Evolutionary conservation across 192 early-diverging fungal species (phyloP), one percentile per base, ranked within the genome.

Genomic region (Linderina pennispora): DNA sequence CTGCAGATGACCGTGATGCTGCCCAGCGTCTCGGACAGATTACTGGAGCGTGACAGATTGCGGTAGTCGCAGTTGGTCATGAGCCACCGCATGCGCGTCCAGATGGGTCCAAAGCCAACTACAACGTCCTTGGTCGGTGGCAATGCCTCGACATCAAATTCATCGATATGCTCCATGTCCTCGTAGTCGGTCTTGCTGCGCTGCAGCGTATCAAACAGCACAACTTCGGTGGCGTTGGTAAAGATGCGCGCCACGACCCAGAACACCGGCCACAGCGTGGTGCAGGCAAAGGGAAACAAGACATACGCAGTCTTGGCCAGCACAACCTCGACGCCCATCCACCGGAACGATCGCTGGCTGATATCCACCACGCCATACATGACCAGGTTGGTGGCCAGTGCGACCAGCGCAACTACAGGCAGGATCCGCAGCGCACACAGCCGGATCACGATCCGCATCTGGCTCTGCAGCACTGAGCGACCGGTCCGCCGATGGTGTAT

Each of bases 71-170:
- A 76, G 41, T 72, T 74, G 13, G 67, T 63, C 37, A 87, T 57
- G 45, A 92, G 71, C 59, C 80, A 75, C 13, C 65, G 50, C 53
- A 89, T 87, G 22, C 77, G 76, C 39, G 58, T 67, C 70, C 77
- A 74, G 1, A 93, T 80, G 2, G 76, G 72, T 23, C 62, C 74
- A 66, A 66, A 18, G 4, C 57, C 58, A 3, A 68, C 56, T 8
- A 75, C 73, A 11, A 99, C 74, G 50, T 94, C 88, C 64, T 95
- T 97, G 9, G 90, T 97, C 9, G 97, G 97, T 28, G 97, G 89
- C 23, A 94, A 89, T 1, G 97, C 97, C 20, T 87, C 87, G n/a
- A 90, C 80, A 75, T 99, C 96, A 75, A 99, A 99, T 50, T 97
- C 93, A 60, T 99, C 96, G 23, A 99, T 88, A 52, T 93, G 88